Percentiles rank a stretch among this genome's conserved stretches.
Evolutionary conservation across 768 basidiomycete species (phyloP).

Genomic region (Boletus rubroflammeus): DNA sequence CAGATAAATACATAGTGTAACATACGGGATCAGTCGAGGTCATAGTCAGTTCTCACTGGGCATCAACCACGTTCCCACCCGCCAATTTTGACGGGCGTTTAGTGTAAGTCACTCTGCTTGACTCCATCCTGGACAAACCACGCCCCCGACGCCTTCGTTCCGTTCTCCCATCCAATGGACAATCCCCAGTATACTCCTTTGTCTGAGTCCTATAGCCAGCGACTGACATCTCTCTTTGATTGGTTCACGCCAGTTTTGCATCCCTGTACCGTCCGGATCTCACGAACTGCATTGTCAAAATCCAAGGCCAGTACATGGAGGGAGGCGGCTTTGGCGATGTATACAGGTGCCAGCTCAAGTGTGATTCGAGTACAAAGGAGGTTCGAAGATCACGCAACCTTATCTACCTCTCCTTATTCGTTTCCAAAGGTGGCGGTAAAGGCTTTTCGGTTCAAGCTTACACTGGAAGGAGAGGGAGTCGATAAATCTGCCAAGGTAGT

Average conservation of each 20-base stretch:
- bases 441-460: slow-evolving; percentile 12
- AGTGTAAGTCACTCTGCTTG: too few relatives aligned
- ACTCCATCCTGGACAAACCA: too few relatives aligned
- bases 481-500: background rate
- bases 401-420: background rate
- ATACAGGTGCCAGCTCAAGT: slow-evolving; percentile 6
- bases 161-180: background rate
- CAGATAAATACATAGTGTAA: too few relatives aligned
- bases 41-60: too few relatives aligned
- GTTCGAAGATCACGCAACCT: background rate
- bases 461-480: slow-evolving; percentile 1
- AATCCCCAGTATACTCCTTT: background rate
- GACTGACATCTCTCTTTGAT: background rate
- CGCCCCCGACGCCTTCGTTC: too few relatives aligned
- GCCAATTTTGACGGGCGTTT: too few relatives aligned
- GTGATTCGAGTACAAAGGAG: background rate
- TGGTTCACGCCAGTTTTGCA: background rate
- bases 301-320: background rate
- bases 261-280: background rate
- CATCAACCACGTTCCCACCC: too few relatives aligned
- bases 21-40: too few relatives aligned
- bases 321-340: slow-evolving; percentile 11
- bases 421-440: slow-evolving; percentile 17
- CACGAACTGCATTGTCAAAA: background rate
- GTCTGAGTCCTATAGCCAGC: background rate